phyloP scores from a whole-genome alignment of 2,329 filamentous ascomycete species.

The Epichloe bromicola region DNA sequence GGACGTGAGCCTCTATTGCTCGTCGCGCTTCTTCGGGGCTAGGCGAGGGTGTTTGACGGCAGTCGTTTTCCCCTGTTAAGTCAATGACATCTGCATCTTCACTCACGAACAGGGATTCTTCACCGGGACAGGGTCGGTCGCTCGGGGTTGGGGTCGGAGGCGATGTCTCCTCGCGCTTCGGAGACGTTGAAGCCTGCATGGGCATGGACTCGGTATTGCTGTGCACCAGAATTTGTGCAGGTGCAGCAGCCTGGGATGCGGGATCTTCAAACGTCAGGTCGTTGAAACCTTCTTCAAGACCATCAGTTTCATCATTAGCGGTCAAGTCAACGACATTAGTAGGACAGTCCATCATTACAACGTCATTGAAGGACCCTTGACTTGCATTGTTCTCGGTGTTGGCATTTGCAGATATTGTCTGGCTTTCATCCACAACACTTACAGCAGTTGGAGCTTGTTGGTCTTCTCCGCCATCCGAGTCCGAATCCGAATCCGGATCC shows the following conservation, averaged over 20 bases:
- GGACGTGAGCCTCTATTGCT: neutral
- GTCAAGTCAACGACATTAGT: neutral
- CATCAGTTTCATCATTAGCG: neutral
- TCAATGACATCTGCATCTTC: neutral
- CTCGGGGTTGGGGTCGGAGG: neutral
- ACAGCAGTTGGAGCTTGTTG: neutral
- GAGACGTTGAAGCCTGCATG: neutral
- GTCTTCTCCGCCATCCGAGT: neutral
- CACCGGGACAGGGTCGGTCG: neutral
- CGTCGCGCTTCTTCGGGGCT: neutral
- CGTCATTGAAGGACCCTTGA: neutral
- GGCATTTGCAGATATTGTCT: neutral
- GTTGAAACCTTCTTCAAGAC: neutral
- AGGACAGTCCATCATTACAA: neutral
- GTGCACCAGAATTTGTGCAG: neutral
- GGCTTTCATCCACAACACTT: neutral
- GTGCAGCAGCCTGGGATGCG: neutral
- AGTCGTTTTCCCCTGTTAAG: neutral
- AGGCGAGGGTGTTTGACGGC: neutral
- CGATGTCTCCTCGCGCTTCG: neutral
- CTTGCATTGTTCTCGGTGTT: neutral
- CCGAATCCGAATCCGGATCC: neutral
- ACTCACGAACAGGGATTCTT: constrained; percentile 1
- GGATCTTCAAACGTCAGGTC: neutral
- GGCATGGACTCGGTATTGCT: neutral